Conservation (phyloP, 2,329 filamentous ascomycete species). For the Metarhizium sp. region DNA sequence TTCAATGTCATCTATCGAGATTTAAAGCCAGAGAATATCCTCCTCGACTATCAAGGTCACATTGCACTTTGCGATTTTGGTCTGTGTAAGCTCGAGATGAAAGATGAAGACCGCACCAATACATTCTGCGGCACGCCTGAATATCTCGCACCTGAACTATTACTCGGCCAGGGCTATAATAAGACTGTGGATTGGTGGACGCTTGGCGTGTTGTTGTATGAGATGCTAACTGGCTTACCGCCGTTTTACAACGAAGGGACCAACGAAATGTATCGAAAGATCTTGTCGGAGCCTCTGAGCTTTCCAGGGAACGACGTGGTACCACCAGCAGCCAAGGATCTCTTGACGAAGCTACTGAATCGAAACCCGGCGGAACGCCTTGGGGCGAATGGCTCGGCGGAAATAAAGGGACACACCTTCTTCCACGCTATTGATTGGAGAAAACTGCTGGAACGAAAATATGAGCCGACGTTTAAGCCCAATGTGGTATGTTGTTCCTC, state of each 20-base stretch:
- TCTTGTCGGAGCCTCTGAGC: conserved; percentile 87
- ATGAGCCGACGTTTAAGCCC: conserved; percentile 95
- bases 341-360: conserved; percentile 83
- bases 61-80: conserved; percentile 97
- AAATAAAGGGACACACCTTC: conserved; percentile 98
- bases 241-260: conserved; percentile 99
- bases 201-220: conserved; percentile 91
- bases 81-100: conserved; percentile 98
- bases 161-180: conserved; percentile 91
- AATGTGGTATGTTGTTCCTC: conserved; percentile 69
- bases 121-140: conserved; percentile 98
- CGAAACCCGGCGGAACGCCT: conserved; percentile 83
- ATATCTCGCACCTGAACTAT: conserved; percentile 88
- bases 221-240: conserved; percentile 95
- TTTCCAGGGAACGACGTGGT: conserved; percentile 77
- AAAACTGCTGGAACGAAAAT: conserved; percentile 93
- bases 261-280: conserved; percentile 99
- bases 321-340: conserved; percentile 84
- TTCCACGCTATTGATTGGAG: conserved; percentile 99
- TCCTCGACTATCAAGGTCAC: conserved; percentile 94
- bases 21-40: conserved; percentile 79
- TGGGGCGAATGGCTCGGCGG: conserved; percentile 85
- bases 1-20: conserved; percentile 94
- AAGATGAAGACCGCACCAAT: conserved; percentile 96
- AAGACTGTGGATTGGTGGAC: conserved; percentile 99